Evolutionary conservation across 306 rosid genomes (phyloP).

Genomic region (Glycine tomentella): DNA sequence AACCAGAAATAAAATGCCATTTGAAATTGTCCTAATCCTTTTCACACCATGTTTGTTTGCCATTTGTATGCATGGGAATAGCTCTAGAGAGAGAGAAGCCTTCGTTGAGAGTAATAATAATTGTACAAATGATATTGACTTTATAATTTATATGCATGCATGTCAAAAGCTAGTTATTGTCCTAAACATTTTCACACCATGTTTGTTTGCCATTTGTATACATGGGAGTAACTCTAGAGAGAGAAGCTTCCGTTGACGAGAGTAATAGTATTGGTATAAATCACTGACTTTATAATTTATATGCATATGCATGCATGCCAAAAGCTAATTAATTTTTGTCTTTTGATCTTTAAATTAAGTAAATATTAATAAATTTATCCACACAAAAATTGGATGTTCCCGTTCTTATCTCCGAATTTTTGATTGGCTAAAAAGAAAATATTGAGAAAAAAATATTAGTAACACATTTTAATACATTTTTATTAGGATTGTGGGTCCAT

Average conservation of each 20-base stretch:
- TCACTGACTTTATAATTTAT: neutral
- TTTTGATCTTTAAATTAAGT: no score
- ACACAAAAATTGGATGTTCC: no score
- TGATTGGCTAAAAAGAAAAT: no score
- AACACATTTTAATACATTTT: no score
- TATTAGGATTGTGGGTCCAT: no score
- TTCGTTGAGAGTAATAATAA: neutral
- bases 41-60: slow-evolving; percentile 24
- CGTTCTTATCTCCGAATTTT: no score
- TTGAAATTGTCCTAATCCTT: slow-evolving; percentile 32
- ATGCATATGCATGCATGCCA: neutral
- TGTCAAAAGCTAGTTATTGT: neutral
- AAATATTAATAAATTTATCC: no score
- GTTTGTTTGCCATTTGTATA: slow-evolving; percentile 44
- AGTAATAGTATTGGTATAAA: neutral
- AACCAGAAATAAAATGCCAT: slow-evolving; percentile 48
- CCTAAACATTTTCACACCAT: slow-evolving; percentile 10
- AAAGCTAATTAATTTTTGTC: no score
- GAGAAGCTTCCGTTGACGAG: neutral
- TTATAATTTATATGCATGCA: neutral
- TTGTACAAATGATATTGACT: neutral
- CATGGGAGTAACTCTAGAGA: neutral
- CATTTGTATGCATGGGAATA: slow-evolving; percentile 41
- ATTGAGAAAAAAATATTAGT: no score
- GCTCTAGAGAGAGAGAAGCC: neutral